Evolutionary conservation across 768 basidiomycete genomes (phyloP).

Genomic region (Lentinus tigrinus): DNA sequence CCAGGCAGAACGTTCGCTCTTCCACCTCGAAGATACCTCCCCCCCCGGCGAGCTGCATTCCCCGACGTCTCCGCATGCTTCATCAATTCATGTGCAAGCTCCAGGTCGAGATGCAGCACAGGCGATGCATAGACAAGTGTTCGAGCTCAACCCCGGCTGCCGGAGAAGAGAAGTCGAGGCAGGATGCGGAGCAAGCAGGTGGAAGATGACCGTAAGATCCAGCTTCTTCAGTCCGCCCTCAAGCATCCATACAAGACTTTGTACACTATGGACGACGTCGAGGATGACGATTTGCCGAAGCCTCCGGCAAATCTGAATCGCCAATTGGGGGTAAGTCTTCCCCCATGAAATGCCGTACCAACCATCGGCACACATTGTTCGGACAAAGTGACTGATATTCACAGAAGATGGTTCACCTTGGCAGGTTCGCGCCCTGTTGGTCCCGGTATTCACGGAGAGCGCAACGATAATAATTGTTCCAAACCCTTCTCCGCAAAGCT

Average conservation of each 20-base stretch:
- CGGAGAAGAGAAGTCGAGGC: conserved; percentile 93
- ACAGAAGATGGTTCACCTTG: too few species aligned
- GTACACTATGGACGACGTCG: conserved; percentile 85
- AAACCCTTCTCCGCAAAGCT: conserved; percentile 94
- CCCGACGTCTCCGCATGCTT: conserved; percentile 88
- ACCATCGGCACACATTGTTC: too few species aligned
- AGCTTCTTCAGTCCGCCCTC: conserved; percentile 85
- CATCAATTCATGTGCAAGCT: conserved; percentile 99
- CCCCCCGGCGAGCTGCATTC: conserved; percentile 77
- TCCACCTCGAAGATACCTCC: conserved; percentile 87
- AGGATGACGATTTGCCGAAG: conserved; percentile 91
- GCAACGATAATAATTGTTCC: conserved; percentile 86
- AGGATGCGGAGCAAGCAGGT: conserved; percentile 91
- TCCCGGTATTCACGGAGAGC: conserved; percentile 72
- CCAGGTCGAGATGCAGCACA: conserved; percentile 97
- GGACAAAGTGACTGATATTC: too few species aligned
- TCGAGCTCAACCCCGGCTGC: conserved; percentile 93
- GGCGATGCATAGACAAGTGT: conserved; percentile 98
- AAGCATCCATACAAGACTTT: conserved; percentile 97
- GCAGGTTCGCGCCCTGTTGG: conserved; percentile 35
- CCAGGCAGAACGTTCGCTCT: conserved; percentile 79
- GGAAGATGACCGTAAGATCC: conserved; percentile 96
- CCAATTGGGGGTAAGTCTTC: conserved; percentile 54
- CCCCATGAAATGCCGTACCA: too few species aligned
- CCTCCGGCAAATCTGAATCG: too few species aligned